A percentile compares a stretch with the other conserved stretches of the same genome.
These are phyloP conservation scores for Diddensiella caesifluorescens DNA, from an alignment of 805 yeast genomes.

Conservation along the genomic window DNA sequence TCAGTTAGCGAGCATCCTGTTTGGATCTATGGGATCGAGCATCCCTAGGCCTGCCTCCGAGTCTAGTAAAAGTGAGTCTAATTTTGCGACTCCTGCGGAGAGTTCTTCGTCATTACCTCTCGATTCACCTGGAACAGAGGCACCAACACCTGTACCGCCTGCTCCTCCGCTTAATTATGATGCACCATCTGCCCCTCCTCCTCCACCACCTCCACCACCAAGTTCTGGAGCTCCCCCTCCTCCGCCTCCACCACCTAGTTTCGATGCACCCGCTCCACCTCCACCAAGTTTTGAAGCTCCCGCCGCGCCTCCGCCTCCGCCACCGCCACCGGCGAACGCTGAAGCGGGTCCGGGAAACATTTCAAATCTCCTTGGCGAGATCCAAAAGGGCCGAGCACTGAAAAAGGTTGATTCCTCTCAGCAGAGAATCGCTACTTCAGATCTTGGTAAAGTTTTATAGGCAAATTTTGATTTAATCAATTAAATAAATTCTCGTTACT, in stretches of 20 bases:
- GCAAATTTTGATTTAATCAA: too few species aligned
- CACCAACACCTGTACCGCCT: background rate
- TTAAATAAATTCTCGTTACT: too few species aligned
- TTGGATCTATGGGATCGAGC: slow-evolving; percentile 36
- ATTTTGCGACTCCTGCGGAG: slow-evolving; percentile 10
- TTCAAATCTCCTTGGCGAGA: slow-evolving; percentile 31
- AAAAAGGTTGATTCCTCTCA: slow-evolving; percentile 29
- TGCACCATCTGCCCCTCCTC: slow-evolving; percentile 32
- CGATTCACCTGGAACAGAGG: background rate
- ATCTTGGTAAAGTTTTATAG: too few species aligned
- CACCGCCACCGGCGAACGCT: slow-evolving; percentile 32
- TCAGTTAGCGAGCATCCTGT: slow-evolving; percentile 38
- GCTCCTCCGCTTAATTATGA: slow-evolving; percentile 13
- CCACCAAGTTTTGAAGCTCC: slow-evolving; percentile 44
- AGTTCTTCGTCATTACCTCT: background rate
- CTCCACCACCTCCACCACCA: slow-evolving; percentile 32
- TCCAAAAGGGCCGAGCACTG: slow-evolving; percentile 30
- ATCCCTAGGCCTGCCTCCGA: slow-evolving; percentile 8
- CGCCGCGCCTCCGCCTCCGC: slow-evolving; percentile 36
- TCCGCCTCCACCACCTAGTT: slow-evolving; percentile 31
- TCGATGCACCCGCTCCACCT: slow-evolving; percentile 43
- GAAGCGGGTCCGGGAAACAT: slow-evolving; percentile 31
- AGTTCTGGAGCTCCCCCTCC: slow-evolving; percentile 35
- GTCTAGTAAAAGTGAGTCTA: background rate
- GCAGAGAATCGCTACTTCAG: slow-evolving; percentile 24